phyloP scores from a whole-genome alignment of 305 asterid genomes.

The Fraxinus greggii region DNA sequence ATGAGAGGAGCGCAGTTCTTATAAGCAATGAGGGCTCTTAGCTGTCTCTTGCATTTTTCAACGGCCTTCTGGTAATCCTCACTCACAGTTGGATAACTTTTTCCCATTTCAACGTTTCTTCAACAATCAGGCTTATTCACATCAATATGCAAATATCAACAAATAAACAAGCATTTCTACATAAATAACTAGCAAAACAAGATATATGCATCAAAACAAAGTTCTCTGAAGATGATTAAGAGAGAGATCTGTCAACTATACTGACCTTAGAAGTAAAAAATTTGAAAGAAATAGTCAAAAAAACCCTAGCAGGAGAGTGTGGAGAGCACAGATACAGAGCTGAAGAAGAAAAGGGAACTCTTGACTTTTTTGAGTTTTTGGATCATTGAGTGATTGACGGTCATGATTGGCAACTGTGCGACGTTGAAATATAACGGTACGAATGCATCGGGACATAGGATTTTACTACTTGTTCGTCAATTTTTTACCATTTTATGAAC shows the following conservation, averaged over 20 bases:
- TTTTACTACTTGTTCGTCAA: too few species aligned
- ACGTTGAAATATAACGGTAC: background rate
- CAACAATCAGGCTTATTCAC: slow-evolving; percentile 27
- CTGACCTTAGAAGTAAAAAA: background rate
- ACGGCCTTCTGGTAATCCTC: slow-evolving; percentile 76
- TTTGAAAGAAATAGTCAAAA: background rate
- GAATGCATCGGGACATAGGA: too few species aligned
- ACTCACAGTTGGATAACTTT: slow-evolving; percentile 77
- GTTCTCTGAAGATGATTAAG: background rate
- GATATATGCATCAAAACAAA: background rate
- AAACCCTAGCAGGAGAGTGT: slow-evolving; percentile 35
- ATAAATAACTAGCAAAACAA: background rate
- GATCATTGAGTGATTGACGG: slow-evolving; percentile 26
- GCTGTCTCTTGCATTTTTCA: slow-evolving; percentile 73
- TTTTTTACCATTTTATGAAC: too few species aligned
- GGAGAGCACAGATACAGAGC: slow-evolving; percentile 36
- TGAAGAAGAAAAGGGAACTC: background rate
- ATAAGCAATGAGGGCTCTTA: slow-evolving; percentile 80
- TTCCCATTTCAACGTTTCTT: slow-evolving; percentile 50
- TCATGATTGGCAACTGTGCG: background rate
- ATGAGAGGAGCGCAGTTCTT: slow-evolving; percentile 87
- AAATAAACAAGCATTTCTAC: background rate
- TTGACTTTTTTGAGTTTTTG: background rate
- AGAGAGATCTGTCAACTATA: background rate
- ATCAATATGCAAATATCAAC: background rate